These are phyloP conservation scores for Phanerochaete sordida DNA, from an alignment of 768 basidiomycete species.

Conservation along the genomic window DNA sequence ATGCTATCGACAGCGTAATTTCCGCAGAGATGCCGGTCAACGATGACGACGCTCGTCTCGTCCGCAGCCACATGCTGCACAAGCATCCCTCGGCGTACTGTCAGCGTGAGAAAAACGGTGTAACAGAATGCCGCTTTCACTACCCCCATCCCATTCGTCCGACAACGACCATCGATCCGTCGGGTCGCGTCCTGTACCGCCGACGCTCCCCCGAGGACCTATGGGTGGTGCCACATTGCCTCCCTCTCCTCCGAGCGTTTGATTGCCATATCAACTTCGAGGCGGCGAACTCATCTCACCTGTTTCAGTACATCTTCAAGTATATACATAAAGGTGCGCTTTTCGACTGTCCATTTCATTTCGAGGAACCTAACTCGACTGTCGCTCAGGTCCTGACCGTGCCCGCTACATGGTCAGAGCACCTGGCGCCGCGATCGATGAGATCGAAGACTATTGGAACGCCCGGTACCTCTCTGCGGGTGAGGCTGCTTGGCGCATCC, in stretches of 20 bases:
- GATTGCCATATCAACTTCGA: slow-evolving; percentile 38
- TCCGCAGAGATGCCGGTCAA: slow-evolving; percentile 32
- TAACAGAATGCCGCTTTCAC: slow-evolving; percentile 17
- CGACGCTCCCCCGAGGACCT: slow-evolving; percentile 21
- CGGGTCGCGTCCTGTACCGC: slow-evolving; percentile 28
- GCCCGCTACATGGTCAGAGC: neutral
- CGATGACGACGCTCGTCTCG: slow-evolving; percentile 21
- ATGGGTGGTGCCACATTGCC: slow-evolving; percentile 30
- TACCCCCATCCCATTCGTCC: slow-evolving; percentile 18
- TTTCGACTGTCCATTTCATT: neutral
- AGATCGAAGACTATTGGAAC: slow-evolving; percentile 35
- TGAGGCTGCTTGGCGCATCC: slow-evolving; percentile 35
- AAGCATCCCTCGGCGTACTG: slow-evolving; percentile 20
- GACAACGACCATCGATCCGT: slow-evolving; percentile 24
- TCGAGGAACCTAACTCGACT: neutral
- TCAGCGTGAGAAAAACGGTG: neutral
- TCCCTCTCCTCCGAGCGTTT: slow-evolving; percentile 22
- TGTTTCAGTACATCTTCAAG: slow-evolving; percentile 39
- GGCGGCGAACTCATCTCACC: slow-evolving; percentile 23
- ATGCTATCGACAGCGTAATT: slow-evolving; percentile 30
- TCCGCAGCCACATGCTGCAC: slow-evolving; percentile 33
- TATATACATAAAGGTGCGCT: slow-evolving; percentile 35
- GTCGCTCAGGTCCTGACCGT: slow-evolving; percentile 17
- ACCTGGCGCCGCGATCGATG: slow-evolving; percentile 18
- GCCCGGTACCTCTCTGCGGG: slow-evolving; percentile 18